phyloP scores from a whole-genome alignment of 2,329 filamentous ascomycete species.

The Onygenales sp. region DNA sequence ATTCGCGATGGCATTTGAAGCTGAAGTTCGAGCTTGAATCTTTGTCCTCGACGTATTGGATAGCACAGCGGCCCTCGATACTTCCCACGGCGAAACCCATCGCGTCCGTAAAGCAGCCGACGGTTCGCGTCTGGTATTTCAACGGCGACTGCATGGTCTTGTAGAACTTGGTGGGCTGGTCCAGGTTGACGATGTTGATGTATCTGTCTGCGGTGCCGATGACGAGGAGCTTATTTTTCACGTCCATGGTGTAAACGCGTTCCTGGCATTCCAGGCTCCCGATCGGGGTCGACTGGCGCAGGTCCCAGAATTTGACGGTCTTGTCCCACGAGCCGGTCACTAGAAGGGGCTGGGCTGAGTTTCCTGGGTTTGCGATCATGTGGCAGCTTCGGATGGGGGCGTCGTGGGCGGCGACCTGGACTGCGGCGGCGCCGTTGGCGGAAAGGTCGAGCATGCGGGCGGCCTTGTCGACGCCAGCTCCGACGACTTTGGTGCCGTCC shows the following conservation, averaged over 20 bases:
- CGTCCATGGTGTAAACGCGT: constrained; percentile 76
- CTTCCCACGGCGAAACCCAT: constrained; percentile 90
- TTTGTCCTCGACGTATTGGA: constrained; percentile 97
- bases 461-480: constrained; percentile 82
- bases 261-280: constrained; percentile 41
- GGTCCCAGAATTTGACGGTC: constrained; percentile 49
- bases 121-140: constrained; percentile 95
- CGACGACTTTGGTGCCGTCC: constrained; percentile 85
- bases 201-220: constrained; percentile 90
- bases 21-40: constrained; percentile 89
- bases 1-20: constrained; percentile 96
- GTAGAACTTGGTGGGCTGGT: constrained; percentile 82
- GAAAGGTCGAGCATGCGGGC: constrained; percentile 79
- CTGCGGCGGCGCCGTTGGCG: constrained; percentile 41
- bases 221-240: constrained; percentile 78
- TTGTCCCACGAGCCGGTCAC: constrained; percentile 68
- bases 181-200: constrained; percentile 89
- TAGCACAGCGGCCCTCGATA: constrained; percentile 93
- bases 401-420: constrained; percentile 76
- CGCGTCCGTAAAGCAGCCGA: constrained; percentile 89
- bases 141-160: constrained; percentile 93
- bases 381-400: constrained; percentile 68
- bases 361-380: constrained; percentile 58
- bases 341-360: constrained; percentile 57
- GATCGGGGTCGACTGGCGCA: constrained; percentile 39